Conservation (phyloP, 495 filamentous ascomycete genomes). For the Trichoderma virens region DNA sequence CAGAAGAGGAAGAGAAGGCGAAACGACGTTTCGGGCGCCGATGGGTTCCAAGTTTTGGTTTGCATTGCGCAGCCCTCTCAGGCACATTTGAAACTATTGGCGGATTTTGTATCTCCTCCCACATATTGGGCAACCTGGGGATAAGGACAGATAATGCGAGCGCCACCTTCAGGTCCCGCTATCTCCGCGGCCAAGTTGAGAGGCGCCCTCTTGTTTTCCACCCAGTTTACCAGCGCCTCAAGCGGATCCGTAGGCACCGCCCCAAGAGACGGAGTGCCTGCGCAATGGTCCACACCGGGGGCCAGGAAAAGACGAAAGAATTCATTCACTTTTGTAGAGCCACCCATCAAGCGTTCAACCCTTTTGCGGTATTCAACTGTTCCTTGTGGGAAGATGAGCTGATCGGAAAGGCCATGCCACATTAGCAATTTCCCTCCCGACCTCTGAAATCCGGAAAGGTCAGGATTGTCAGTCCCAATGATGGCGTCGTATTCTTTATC, state of each 20-base stretch:
- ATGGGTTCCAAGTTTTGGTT: too few species aligned
- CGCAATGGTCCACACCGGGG: constrained; percentile 8
- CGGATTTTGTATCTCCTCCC: too few species aligned
- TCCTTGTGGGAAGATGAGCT: constrained; percentile 22
- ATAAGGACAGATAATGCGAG: too few species aligned
- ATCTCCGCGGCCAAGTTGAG: too few species aligned
- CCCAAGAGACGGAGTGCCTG: neutral
- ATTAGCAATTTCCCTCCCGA: constrained; percentile 33
- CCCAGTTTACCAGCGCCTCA: constrained; percentile 7
- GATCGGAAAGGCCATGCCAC: constrained; percentile 33
- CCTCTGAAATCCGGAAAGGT: constrained; percentile 28
- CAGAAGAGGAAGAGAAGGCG: too few species aligned
- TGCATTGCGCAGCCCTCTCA: too few species aligned
- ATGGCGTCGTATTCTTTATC: constrained; percentile 24
- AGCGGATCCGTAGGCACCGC: neutral
- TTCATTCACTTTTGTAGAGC: neutral
- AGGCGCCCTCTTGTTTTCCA: neutral
- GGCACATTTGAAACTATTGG: too few species aligned
- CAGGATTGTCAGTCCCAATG: constrained; percentile 29
- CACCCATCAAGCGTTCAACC: constrained; percentile 17
- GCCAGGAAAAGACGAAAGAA: constrained; percentile 4
- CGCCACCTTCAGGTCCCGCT: too few species aligned
- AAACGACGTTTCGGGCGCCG: too few species aligned
- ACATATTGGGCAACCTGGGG: too few species aligned
- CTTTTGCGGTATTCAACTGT: constrained; percentile 18